phyloP scores from a whole-genome alignment of 257 asterid genomes.

The Rhazya stricta region DNA sequence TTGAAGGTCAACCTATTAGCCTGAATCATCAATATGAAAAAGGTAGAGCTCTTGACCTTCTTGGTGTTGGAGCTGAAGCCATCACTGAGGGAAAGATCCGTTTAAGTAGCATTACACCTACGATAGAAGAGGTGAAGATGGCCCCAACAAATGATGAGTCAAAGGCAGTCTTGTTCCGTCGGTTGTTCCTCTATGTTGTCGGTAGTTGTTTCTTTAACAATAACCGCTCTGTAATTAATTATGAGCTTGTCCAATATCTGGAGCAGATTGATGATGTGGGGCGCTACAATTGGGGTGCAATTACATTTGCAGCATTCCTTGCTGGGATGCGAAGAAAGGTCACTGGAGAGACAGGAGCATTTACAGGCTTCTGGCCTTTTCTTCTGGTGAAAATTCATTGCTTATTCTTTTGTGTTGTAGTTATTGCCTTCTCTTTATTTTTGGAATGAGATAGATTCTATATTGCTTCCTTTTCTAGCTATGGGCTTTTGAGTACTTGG shows the following conservation, averaged over 20 bases:
- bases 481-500: constrained; percentile 21
- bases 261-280: constrained; percentile 16
- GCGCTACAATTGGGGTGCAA: constrained; percentile 13
- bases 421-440: neutral
- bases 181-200: constrained; percentile 15
- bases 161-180: constrained; percentile 15
- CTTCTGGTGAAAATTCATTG: constrained; percentile 8
- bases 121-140: constrained; percentile 10
- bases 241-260: constrained; percentile 16
- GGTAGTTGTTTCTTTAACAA: constrained; percentile 20
- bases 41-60: constrained; percentile 18
- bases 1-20: constrained; percentile 12
- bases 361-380: constrained; percentile 24
- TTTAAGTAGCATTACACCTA: constrained; percentile 21
- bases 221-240: constrained; percentile 11
- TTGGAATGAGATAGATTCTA: neutral
- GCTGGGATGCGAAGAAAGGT: constrained; percentile 22
- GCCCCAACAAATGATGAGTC: constrained; percentile 17
- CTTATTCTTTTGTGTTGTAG: neutral
- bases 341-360: constrained; percentile 22
- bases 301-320: constrained; percentile 20
- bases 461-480: neutral
- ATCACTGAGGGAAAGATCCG: constrained; percentile 21
- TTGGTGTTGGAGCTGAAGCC: constrained; percentile 12
- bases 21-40: constrained; percentile 11